Base-by-base conservation (phyloP, 2,329 filamentous ascomycete genomes). In the Mariannaea sp. region DNA sequence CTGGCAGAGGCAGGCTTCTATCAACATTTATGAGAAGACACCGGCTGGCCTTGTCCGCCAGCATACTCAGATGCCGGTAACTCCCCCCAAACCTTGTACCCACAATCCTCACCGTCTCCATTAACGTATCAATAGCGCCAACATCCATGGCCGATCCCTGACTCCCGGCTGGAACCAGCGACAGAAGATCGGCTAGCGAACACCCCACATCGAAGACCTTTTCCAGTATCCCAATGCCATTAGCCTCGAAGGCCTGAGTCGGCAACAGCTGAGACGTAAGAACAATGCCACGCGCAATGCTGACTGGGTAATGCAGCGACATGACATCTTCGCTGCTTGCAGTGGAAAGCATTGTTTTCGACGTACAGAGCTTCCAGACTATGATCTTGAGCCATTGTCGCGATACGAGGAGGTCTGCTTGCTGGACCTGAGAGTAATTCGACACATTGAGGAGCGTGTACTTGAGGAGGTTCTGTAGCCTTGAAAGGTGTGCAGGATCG, bases 141-240 rank as follows among this genome's bases (percentile, higher is more conserved):
- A 62, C 13, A 13, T 62, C 44, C 46, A 60, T 50, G 4, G 48
- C 22, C 0, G 50, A 38, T 30, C 13, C 12, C 0, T 35, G 27
- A 12, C 24, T 14, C 12, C 20, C 43, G 0, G 47, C 0, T 0
- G 54, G 46, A 0, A 36, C 42, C 3, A 62, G 9, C 0, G 45
- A 30, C 0, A 62, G 13, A 0, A 62, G 17, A 50, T 71, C 69
- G 1, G 69, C 67, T 1, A 71, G 22, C 1, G 67, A 70, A 27
- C 68, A 71, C 1, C 66, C 68, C 0, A 70, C 60, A n/a, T 71
- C 70, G 22, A 71, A 71, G 0, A 71, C 58, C 48, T 71, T 71
- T 26, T 71, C 70, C 0, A 70, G n/a, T 1, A 71, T 70, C 0
- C 69, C 69, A 0, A 71, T 60, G 0, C 69, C 69, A 22, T 71